Evolutionary conservation across 257 asterid genomes (phyloP), one percentile per base, ranked within the genome.

Genomic region (Haberlea rhodopensis): DNA sequence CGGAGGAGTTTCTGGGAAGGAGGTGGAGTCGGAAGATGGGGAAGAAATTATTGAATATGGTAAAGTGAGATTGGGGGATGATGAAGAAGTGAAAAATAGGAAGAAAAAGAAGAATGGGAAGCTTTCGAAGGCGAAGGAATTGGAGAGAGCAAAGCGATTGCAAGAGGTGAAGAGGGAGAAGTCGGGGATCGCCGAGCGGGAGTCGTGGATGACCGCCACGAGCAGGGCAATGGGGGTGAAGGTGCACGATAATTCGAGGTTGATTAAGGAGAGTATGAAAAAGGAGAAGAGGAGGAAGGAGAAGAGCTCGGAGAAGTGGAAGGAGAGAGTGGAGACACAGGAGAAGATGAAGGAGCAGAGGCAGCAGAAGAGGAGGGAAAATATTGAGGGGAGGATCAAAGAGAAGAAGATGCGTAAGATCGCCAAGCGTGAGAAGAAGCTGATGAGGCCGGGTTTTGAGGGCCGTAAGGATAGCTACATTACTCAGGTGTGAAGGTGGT

Each of bases 361-460:
- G 60, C 97, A 90, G 79, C 68, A 65, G 76, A 90, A 86, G 87
- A 84, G 96, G 84, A 81, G 53, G 63, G 89, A 88, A 18, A 91
- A 91, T 63, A 88, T 91, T 28, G 74, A 49, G 3, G 97, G 85
- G 34, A 81, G 94, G 78, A 81, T 85, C 48, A 85, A 78, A 6
- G 95, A 90, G 46, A 90, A 84, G 68, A 90, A 86, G 85, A 65
- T 9, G 74, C 84, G 94, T 83, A 91, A 74, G 79, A 86, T 88
- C 56, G 90, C 95, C 5, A 88, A 91, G 72, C 81, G 96, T 37
- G 98, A 88, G 90, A 91, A 91, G 95, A 91, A 91, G 79, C 70
- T 88, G 66, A 80, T 88, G 95, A 86, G 98, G 78, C 92, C 95
- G 1, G 98, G 96, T 2, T 91, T 88, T 20, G 98, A 91, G 82